Percentiles rank a stretch among this genome's conserved stretches.
Evolutionary conservation across 2,329 filamentous ascomycete genomes (phyloP).

Genomic region (Penicillium sp.): DNA sequence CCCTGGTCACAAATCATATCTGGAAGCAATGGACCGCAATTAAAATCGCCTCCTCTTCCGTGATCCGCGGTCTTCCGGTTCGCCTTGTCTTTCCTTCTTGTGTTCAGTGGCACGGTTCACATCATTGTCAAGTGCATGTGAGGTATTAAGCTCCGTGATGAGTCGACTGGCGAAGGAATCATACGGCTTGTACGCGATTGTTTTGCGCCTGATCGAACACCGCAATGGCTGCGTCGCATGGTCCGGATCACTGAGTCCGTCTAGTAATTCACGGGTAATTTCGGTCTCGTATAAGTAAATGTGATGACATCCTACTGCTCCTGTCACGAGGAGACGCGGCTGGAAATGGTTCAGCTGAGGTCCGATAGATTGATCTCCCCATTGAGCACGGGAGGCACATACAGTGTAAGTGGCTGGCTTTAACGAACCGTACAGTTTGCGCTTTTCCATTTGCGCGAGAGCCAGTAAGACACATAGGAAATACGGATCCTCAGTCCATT

Average conservation of each 20-base stretch:
- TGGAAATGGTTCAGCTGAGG: slow-evolving; percentile 6
- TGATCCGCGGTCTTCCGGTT: neutral
- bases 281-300: slow-evolving; percentile 12
- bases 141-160: slow-evolving; percentile 1
- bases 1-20: too few relatives aligned
- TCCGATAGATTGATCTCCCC: neutral
- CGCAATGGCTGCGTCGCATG: neutral
- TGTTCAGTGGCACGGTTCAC: neutral
- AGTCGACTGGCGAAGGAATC: slow-evolving; percentile 10
- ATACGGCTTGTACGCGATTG: slow-evolving; percentile 13
- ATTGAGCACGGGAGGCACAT: slow-evolving; percentile 1
- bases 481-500: slow-evolving; percentile 18
- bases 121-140: neutral
- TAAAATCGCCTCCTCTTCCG: neutral
- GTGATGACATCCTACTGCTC: slow-evolving; percentile 5
- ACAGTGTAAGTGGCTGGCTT: slow-evolving; percentile 4
- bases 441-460: slow-evolving; percentile 16
- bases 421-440: neutral
- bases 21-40: too few relatives aligned
- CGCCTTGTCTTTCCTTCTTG: neutral
- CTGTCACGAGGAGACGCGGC: slow-evolving; percentile 15
- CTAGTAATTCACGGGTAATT: slow-evolving; percentile 11
- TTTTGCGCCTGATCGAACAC: slow-evolving; percentile 4
- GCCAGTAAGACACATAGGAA: slow-evolving; percentile 16
- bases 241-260: slow-evolving; percentile 1